phyloP scores from a whole-genome alignment of 495 filamentous ascomycete species.

The Tuber melanosporum region DNA sequence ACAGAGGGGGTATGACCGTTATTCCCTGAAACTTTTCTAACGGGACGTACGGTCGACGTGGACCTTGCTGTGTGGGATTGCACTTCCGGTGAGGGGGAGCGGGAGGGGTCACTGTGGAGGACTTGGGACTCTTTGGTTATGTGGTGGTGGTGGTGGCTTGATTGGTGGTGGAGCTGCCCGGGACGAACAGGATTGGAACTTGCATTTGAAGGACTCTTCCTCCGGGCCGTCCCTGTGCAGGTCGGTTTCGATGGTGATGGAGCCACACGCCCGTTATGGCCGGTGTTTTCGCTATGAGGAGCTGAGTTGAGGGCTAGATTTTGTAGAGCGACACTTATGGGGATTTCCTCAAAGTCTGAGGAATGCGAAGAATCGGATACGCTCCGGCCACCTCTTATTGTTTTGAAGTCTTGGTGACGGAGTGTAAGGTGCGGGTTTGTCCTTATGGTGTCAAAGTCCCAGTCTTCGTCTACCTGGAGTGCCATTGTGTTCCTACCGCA shows the following conservation, averaged over 20 bases:
- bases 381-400: conserved; percentile 15
- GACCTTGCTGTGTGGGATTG: neutral
- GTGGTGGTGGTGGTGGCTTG: neutral
- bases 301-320: conserved; percentile 32
- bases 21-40: neutral
- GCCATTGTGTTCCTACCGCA: conserved; percentile 26
- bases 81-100: neutral
- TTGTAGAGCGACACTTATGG: conserved; percentile 30
- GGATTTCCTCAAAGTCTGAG: conserved; percentile 11
- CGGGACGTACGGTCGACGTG: neutral
- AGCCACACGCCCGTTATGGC: conserved; percentile 21
- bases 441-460: conserved; percentile 41
- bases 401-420: conserved; percentile 19
- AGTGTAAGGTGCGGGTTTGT: conserved; percentile 24
- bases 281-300: conserved; percentile 32
- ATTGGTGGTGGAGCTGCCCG: neutral
- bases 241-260: conserved; percentile 12
- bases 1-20: neutral
- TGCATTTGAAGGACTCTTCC: conserved; percentile 25
- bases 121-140: conserved; percentile 7
- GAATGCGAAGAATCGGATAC: conserved; percentile 2
- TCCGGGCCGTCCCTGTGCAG: neutral
- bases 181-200: neutral
- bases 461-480: conserved; percentile 26
- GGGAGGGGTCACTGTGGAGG: neutral